Percentiles rank a stretch among this genome's conserved stretches.
phyloP scores from a whole-genome alignment of 2,329 filamentous ascomycete species.

The Nemania abortiva region DNA sequence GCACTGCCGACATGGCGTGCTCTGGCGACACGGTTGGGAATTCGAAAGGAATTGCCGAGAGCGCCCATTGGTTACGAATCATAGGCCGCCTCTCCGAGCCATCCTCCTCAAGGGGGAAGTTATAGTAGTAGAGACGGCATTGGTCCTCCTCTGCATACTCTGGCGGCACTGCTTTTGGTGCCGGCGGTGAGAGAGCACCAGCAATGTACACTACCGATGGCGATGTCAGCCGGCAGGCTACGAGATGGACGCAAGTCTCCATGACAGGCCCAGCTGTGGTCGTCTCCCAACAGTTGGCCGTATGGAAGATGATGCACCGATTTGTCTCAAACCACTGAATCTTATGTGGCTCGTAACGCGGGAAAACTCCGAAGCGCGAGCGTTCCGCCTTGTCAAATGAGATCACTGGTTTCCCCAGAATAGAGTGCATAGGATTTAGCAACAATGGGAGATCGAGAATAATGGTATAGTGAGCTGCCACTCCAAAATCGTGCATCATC shows the following conservation, averaged over 20 bases:
- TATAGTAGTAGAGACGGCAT: slow-evolving; percentile 77
- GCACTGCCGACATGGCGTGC: slow-evolving; percentile 66
- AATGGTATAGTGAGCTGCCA: slow-evolving; percentile 70
- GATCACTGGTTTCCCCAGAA: slow-evolving; percentile 67
- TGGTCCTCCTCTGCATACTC: slow-evolving; percentile 69
- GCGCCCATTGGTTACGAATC: slow-evolving; percentile 73
- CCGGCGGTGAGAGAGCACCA: slow-evolving; percentile 70
- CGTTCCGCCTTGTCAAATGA: slow-evolving; percentile 68
- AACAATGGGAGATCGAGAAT: slow-evolving; percentile 78
- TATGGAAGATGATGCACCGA: slow-evolving; percentile 78
- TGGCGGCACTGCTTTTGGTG: slow-evolving; percentile 52
- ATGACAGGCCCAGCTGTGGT: slow-evolving; percentile 45
- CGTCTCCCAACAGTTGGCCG: slow-evolving; percentile 77
- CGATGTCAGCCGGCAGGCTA: slow-evolving; percentile 75
- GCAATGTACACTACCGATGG: slow-evolving; percentile 73
- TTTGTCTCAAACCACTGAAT: slow-evolving; percentile 77
- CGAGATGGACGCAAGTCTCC: slow-evolving; percentile 67
- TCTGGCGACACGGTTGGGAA: slow-evolving; percentile 71
- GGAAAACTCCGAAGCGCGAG: slow-evolving; percentile 76
- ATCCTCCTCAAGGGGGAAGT: slow-evolving; percentile 61
- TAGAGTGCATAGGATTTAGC: slow-evolving; percentile 71
- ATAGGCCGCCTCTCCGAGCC: slow-evolving; percentile 42
- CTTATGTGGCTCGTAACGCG: slow-evolving; percentile 66
- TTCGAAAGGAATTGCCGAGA: slow-evolving; percentile 75
- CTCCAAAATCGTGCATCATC: slow-evolving; percentile 83